A percentile compares a stretch with the other conserved stretches of the same genome.
Evolutionary conservation across 768 basidiomycete genomes (phyloP).

Genomic region (Tylopilus subfusipes): DNA sequence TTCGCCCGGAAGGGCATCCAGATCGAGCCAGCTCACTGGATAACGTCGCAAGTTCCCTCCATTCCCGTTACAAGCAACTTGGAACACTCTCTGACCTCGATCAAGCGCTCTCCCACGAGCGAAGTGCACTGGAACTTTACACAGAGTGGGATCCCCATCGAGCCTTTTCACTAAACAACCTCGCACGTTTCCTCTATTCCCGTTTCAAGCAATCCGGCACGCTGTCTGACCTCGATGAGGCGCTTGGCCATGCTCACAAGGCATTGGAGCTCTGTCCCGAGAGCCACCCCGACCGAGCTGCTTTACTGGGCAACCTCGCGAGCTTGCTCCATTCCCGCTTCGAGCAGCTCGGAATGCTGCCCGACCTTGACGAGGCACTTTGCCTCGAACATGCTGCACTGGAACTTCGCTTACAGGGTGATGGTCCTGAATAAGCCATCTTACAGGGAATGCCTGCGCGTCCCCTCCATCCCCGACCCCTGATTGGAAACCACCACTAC

Average conservation of each 20-base stretch:
- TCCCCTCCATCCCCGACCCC: background rate
- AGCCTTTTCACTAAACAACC: too few species aligned
- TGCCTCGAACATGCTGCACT: background rate
- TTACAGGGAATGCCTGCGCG: background rate
- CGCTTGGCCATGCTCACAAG: background rate
- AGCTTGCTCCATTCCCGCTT: background rate
- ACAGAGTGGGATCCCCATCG: too few species aligned
- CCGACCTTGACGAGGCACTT: background rate
- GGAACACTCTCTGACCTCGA: too few species aligned
- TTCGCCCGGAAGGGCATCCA: background rate
- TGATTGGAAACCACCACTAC: too few species aligned
- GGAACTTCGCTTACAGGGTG: background rate
- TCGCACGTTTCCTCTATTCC: too few species aligned
- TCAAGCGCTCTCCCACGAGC: too few species aligned
- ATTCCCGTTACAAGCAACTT: background rate
- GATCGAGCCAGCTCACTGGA: background rate
- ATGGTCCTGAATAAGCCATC: background rate
- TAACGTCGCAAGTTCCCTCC: background rate
- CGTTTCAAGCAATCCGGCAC: background rate
- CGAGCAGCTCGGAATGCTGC: background rate
- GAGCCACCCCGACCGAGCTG: background rate
- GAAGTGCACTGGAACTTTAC: too few species aligned
- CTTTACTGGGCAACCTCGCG: background rate
- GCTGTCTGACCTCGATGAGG: conserved; percentile 1
- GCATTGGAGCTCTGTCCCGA: background rate